Base-by-base conservation (phyloP, 805 yeast species). In the Hanseniaspora nectarophila region DNA sequence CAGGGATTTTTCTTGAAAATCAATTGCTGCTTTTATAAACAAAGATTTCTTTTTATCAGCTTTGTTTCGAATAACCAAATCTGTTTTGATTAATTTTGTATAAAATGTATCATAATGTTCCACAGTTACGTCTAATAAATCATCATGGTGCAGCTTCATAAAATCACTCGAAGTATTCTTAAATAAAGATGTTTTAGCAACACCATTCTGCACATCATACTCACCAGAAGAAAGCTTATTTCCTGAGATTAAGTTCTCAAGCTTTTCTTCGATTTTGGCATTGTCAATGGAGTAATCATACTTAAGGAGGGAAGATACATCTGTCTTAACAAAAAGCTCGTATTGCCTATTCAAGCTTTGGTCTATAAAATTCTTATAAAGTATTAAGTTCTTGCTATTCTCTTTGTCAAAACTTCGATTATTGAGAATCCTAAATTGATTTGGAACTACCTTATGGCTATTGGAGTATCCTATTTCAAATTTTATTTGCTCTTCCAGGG, bases 321-420 rank as follows among this genome's bases (percentile, higher is more conserved):
- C 43, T n/a, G 46, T 26, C 26, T 49, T 49, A 4, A 49, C 24
- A 49, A 49, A 49, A n/a, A 49, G 5, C 9, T 49, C 46, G 42
- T 26, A 49, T 6, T 18, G 21, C 42, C 34, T 49, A 13, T 16
- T 24, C 5, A 40, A 10, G 33, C 45, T 42, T 8, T 24, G 24
- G n/a, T 42, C 43, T 3, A 33, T 18, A 20, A 49, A 33, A 2
- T 15, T 31, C 26, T 42, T 49, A n/a, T 49, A 34, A 9, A 49
- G 32, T 20, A 49, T 18, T 43, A 49, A 23, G 2, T n/a, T 42
- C 10, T 24, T 49, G 29, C 40, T 42, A 33, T 49, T 37, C 31
- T 31, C 40, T 9, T 34, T 34, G 18, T 13, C 32, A 21, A 37
- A 37, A 9, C 12, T 28, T 32, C 29, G 24, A 20, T 33, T 18